A percentile compares a stretch with the other conserved stretches of the same genome.
Conservation (phyloP, 2,329 filamentous ascomycete genomes). For the Talaromyces sp. region DNA sequence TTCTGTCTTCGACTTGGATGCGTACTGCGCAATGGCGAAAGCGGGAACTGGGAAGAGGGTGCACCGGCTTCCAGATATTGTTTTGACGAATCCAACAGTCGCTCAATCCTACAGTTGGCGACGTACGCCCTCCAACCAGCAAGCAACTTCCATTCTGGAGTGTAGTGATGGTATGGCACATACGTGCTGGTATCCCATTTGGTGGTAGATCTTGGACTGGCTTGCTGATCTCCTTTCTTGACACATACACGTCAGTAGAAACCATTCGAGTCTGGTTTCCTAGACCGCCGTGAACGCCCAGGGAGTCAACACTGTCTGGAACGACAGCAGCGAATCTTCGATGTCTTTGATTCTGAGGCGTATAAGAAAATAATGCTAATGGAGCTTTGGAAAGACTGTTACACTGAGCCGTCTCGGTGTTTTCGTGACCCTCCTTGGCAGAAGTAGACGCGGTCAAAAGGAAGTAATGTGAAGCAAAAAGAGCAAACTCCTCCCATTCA, state of each 20-base stretch:
- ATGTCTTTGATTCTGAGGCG: slow-evolving; percentile 33
- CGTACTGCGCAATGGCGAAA: slow-evolving; percentile 67
- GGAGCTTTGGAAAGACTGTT: not conserved
- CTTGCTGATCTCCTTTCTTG: slow-evolving; percentile 43
- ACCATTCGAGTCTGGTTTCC: slow-evolving; percentile 44
- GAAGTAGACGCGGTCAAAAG: slow-evolving; percentile 59
- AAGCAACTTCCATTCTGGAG: slow-evolving; percentile 56
- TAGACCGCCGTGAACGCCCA: slow-evolving; percentile 38
- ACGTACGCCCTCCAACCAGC: slow-evolving; percentile 71
- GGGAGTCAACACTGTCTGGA: slow-evolving; percentile 22
- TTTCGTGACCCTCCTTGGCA: not conserved
- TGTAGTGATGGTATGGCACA: slow-evolving; percentile 73
- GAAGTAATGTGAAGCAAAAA: slow-evolving; percentile 82
- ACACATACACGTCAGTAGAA: slow-evolving; percentile 42
- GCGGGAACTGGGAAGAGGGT: slow-evolving; percentile 63
- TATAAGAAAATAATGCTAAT: not conserved
- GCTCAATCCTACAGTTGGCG: slow-evolving; percentile 61
- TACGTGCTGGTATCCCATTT: slow-evolving; percentile 39
- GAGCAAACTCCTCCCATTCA: slow-evolving; percentile 90
- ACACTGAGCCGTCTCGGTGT: not conserved
- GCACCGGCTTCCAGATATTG: slow-evolving; percentile 57
- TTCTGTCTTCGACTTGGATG: slow-evolving; percentile 30
- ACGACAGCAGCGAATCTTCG: slow-evolving; percentile 59
- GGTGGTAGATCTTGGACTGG: slow-evolving; percentile 42
- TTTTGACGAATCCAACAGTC: slow-evolving; percentile 72